phyloP scores from a whole-genome alignment of 305 asterid species.

The Fraxinus sp. region DNA sequence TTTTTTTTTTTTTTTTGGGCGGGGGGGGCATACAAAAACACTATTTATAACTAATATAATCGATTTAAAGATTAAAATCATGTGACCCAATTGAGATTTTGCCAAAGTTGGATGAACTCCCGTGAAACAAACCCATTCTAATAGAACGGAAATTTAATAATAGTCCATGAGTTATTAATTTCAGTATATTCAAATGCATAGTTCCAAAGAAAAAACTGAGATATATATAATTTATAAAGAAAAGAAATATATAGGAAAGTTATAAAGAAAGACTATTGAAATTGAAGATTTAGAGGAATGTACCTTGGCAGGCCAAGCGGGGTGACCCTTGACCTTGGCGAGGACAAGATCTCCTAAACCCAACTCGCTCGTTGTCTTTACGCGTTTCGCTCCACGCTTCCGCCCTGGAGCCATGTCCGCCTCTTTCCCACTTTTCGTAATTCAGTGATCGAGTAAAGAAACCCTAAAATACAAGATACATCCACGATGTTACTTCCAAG shows the following conservation, averaged over 20 bases:
- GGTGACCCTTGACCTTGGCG: slow-evolving; percentile 82
- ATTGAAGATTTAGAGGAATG: neutral
- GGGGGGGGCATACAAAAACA: neutral
- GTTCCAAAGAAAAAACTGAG: neutral
- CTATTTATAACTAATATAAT: neutral
- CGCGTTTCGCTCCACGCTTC: slow-evolving; percentile 67
- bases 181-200: slow-evolving; percentile 16
- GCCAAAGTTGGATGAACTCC: slow-evolving; percentile 18
- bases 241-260: neutral
- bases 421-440: neutral
- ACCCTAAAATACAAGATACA: neutral
- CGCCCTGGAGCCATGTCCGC: slow-evolving; percentile 73
- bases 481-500: neutral
- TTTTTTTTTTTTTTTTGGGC: no score
- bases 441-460: neutral
- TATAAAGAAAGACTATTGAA: neutral
- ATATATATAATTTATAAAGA: neutral
- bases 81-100: neutral
- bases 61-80: neutral
- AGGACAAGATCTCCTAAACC: slow-evolving; percentile 87
- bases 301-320: slow-evolving; percentile 96
- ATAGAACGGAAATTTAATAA: neutral
- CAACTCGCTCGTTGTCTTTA: slow-evolving; percentile 46
- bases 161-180: neutral
- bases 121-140: slow-evolving; percentile 12